Evolutionary conservation across 163 green algal species (phyloP).

Genomic region (Scenedesmus sp.): DNA sequence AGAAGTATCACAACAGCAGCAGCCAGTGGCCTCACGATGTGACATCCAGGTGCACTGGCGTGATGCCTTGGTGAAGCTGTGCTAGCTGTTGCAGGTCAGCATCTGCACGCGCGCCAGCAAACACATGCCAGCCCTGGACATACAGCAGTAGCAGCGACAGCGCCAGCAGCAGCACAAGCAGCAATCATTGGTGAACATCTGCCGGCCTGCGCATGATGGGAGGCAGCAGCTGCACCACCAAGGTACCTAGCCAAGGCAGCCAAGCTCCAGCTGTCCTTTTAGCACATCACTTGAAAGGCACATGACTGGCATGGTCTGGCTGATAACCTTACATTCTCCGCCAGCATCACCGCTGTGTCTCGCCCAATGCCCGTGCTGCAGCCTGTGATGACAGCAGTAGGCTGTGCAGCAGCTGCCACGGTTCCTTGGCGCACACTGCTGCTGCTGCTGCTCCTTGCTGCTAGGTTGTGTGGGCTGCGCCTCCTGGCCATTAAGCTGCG

Average conservation of each 20-base stretch:
- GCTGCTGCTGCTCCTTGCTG: slow-evolving; percentile 7
- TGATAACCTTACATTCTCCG: neutral
- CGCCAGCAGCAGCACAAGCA: neutral
- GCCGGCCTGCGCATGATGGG: too few species aligned
- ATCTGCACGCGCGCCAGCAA: slow-evolving; percentile 21
- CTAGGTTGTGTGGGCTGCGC: neutral
- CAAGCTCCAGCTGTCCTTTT: too few species aligned
- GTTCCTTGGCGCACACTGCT: neutral
- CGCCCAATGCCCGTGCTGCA: slow-evolving; percentile 27
- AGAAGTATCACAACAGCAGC: neutral
- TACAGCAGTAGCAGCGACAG: neutral
- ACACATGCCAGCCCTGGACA: slow-evolving; percentile 31
- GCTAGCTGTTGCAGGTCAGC: neutral
- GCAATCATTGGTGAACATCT: neutral
- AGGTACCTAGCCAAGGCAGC: neutral
- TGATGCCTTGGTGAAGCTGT: slow-evolving; percentile 24
- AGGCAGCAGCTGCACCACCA: too few species aligned
- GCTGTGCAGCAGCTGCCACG: neutral
- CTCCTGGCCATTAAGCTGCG: neutral
- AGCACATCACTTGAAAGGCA: neutral
- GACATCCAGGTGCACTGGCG: slow-evolving; percentile 10
- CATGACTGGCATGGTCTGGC: neutral
- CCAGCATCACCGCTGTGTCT: slow-evolving; percentile 15
- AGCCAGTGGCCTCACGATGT: neutral
- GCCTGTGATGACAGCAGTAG: slow-evolving; percentile 34